Evolutionary conservation across 768 basidiomycete species (phyloP), one percentile per base, ranked within the genome.

Genomic region (Lyophyllum decastes): DNA sequence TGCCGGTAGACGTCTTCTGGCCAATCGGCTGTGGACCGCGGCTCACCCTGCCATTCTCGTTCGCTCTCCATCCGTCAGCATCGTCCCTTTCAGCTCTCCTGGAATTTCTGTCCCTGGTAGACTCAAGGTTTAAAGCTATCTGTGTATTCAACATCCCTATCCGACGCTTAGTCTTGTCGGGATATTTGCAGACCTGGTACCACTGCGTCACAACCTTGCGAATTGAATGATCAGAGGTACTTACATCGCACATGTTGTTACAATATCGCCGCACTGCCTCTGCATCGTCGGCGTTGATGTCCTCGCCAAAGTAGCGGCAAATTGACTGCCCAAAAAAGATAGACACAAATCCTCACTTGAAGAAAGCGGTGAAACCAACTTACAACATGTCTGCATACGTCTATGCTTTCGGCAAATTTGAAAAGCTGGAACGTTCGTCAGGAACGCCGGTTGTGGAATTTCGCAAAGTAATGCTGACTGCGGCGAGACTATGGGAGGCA

Each of bases 251-350:
- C 90, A 92, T 93, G 47, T 78, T 75, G 51, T 87, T 71, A 63
- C 92, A 94, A 62, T 89, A 85, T 4, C 65, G 64, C 54, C 77
- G 78, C 51, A 80, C 68, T 11, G 76, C 57, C 7, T 74, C 76
- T 9, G 73, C 62, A 61, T 88, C 78, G 11, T 65, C 69, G 7
- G 72, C 64, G 60, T 89, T 79, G 35, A 92, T 82, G 0, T 64
- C 59, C 70, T 94, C 92, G 1, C 89, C 92, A 61, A 94, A 94
- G 67, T 90, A 92, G 46, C 83, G 84, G 65, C 92, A 93, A 57
- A 94, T 87, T 1, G 80, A 76, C 89, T 93, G 50, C 46, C 30
- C 30, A 10, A 43, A 49, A 44, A 26, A 10, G 40, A 4, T 19
- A 46, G 35, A 3, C 9, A 6, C 27, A 48, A 19, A 25, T 4